Evolutionary conservation across 257 asterid species (phyloP).

Genomic region (Eucommia ulmoides): DNA sequence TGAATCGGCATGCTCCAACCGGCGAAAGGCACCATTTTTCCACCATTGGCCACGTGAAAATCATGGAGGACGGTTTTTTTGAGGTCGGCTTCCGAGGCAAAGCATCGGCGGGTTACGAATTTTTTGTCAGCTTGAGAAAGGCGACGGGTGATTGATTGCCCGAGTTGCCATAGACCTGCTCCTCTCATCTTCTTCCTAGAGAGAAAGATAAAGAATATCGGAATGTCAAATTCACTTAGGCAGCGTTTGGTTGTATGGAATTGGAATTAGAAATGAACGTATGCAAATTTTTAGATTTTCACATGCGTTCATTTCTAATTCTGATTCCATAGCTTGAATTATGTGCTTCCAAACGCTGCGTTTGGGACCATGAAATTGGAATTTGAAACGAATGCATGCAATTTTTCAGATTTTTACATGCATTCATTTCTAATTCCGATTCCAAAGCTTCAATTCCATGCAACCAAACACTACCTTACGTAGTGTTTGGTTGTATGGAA

Average conservation of each 20-base stretch:
- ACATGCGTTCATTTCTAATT: not conserved
- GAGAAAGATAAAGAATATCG: too few species aligned
- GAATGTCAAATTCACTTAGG: too few species aligned
- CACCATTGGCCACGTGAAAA: slow-evolving; percentile 90
- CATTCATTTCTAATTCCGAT: too few species aligned
- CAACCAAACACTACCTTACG: too few species aligned
- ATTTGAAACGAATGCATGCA: too few species aligned
- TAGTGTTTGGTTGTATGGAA: too few species aligned
- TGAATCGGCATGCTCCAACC: slow-evolving; percentile 99
- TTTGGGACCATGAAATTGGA: too few species aligned
- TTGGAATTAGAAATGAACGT: slow-evolving; percentile 10
- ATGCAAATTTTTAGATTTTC: not conserved
- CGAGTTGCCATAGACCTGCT: slow-evolving; percentile 92
- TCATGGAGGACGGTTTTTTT: slow-evolving; percentile 87
- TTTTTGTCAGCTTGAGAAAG: slow-evolving; percentile 62
- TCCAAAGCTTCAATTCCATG: too few species aligned
- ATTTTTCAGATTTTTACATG: too few species aligned
- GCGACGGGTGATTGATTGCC: slow-evolving; percentile 82
- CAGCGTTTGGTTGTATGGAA: slow-evolving; percentile 3
- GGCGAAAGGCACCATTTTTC: slow-evolving; percentile 97
- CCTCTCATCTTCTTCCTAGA: slow-evolving; percentile 99
- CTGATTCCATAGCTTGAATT: too few species aligned
- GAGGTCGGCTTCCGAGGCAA: slow-evolving; percentile 89
- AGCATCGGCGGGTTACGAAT: slow-evolving; percentile 57
- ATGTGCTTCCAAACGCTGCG: too few species aligned